Percentiles rank a stretch among this genome's conserved stretches.
Evolutionary conservation across 331 rosid genomes (phyloP).

Genomic region (Acacia concinna): DNA sequence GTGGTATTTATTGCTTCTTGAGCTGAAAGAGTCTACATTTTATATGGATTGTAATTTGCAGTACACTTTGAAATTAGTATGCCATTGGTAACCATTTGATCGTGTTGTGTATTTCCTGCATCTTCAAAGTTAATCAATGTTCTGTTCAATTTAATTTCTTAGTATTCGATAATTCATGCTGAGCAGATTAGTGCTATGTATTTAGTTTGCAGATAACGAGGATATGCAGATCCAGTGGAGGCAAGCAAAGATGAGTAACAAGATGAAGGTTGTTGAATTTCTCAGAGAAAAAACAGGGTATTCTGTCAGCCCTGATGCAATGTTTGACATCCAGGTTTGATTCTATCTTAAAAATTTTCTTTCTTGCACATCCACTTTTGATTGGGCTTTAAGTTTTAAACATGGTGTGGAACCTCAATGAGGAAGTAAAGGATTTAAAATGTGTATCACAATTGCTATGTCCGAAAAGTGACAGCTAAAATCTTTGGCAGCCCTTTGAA

Average conservation of each 20-base stretch:
- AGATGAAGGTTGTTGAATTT: conserved; percentile 74
- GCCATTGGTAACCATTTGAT: conserved; percentile 3
- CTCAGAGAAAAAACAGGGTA: conserved; percentile 86
- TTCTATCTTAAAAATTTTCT: conserved; percentile 23
- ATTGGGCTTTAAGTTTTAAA: conserved; percentile 13
- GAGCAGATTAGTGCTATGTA: conserved; percentile 31
- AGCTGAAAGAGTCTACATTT: conserved; percentile 22
- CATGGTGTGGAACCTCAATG: conserved; percentile 13
- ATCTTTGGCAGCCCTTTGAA: background rate
- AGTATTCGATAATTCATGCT: conserved; percentile 32
- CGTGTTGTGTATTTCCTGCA: conserved; percentile 17
- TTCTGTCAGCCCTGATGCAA: conserved; percentile 84
- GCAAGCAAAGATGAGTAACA: conserved; percentile 76
- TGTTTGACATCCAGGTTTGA: conserved; percentile 92
- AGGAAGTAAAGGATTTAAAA: background rate
- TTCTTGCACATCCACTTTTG: conserved; percentile 14
- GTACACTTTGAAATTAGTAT: conserved; percentile 4
- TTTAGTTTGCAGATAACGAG: conserved; percentile 77
- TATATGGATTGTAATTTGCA: conserved; percentile 3
- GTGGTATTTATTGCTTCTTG: conserved; percentile 18
- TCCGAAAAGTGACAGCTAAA: conserved; percentile 1
- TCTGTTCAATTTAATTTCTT: conserved; percentile 23
- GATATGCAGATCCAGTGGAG: conserved; percentile 89
- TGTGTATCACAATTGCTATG: background rate
- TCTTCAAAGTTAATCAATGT: conserved; percentile 20